A percentile compares a stretch with the other conserved stretches of the same genome.
Conservation (phyloP, 2,329 filamentous ascomycete species). For the Pseudocercospora musae region DNA sequence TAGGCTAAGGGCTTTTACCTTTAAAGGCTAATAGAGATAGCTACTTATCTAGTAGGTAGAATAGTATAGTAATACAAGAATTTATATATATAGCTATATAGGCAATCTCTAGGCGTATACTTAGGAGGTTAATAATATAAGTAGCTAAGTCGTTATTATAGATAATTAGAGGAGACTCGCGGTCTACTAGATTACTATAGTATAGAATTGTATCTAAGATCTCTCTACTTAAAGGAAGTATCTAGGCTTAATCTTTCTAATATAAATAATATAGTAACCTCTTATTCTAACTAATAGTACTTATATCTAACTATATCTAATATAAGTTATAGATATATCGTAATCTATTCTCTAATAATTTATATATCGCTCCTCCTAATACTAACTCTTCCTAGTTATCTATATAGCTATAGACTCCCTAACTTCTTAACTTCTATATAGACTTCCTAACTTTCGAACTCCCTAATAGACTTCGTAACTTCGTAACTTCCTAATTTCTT, state of each 20-base stretch:
- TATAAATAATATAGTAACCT: background rate
- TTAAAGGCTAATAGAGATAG: too few relatives aligned
- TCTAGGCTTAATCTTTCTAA: background rate
- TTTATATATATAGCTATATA: too few relatives aligned
- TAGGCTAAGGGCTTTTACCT: too few relatives aligned
- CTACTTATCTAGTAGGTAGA: too few relatives aligned
- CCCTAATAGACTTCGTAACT: background rate
- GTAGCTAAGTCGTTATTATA: too few relatives aligned
- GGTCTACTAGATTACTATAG: background rate
- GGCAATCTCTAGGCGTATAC: too few relatives aligned
- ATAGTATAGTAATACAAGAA: too few relatives aligned
- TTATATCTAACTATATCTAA: background rate
- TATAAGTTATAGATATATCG: background rate
- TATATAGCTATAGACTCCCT: background rate
- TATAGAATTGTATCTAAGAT: background rate
- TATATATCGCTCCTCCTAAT: background rate
- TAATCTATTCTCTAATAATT: background rate
- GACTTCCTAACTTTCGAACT: background rate
- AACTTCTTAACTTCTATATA: background rate
- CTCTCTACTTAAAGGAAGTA: background rate
- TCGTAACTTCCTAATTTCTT: background rate
- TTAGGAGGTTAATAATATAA: too few relatives aligned
- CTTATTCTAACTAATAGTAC: background rate
- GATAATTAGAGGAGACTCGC: too few relatives aligned
- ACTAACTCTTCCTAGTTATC: background rate